phyloP scores from a whole-genome alignment of 257 asterid genomes.

The Petunia secreta region DNA sequence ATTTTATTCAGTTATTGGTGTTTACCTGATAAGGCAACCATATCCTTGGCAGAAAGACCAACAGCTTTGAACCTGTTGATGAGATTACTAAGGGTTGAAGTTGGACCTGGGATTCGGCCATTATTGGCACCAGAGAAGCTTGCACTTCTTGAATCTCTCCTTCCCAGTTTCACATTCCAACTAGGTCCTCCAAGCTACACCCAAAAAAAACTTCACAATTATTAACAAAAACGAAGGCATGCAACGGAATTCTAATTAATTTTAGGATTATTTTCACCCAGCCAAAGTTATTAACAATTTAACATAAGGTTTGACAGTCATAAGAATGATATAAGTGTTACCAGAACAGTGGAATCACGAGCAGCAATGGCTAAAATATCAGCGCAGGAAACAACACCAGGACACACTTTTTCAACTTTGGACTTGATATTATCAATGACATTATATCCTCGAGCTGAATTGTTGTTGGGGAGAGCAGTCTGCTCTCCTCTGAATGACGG shows the following conservation, averaged over 20 bases:
- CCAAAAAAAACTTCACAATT: too few species aligned
- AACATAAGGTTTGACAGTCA: too few species aligned
- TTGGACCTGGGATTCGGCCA: constrained; percentile 52
- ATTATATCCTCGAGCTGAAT: constrained; percentile 50
- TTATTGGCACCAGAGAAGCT: constrained; percentile 46
- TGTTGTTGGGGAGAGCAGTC: constrained; percentile 46
- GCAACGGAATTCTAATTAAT: too few species aligned
- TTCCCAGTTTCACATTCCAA: constrained; percentile 59
- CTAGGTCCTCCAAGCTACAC: constrained; percentile 58
- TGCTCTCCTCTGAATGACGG: constrained; percentile 51
- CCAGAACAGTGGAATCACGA: constrained; percentile 50
- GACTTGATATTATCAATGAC: constrained; percentile 51
- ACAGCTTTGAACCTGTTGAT: constrained; percentile 37
- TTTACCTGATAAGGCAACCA: constrained; percentile 61
- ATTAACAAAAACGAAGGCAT: too few species aligned
- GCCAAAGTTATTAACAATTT: too few species aligned
- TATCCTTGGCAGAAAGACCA: constrained; percentile 51
- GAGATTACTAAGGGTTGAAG: constrained; percentile 44
- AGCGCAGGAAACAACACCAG: constrained; percentile 60
- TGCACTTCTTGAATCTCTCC: constrained; percentile 55
- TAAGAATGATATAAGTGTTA: constrained; percentile 26
- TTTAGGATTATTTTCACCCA: too few species aligned
- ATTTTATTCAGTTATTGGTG: too few species aligned
- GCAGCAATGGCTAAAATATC: constrained; percentile 67
- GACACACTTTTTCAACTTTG: constrained; percentile 48